Evolutionary conservation across 345 rosid genomes (phyloP).

Genomic region (Salix viminalis): DNA sequence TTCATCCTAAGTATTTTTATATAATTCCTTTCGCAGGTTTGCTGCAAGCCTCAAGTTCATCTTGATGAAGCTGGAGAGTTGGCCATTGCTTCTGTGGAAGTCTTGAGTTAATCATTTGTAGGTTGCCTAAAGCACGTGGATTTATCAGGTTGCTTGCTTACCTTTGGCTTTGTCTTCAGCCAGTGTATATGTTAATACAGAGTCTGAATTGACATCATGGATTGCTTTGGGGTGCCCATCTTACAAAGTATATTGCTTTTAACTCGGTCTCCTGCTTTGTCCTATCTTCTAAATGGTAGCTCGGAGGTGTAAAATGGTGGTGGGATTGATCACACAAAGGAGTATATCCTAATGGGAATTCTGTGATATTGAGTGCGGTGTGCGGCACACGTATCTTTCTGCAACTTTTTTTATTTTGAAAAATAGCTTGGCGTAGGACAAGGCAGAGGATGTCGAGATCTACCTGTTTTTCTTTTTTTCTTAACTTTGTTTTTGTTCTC

Average conservation of each 20-base stretch:
- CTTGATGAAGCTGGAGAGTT: slow-evolving; percentile 6
- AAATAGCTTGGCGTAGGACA: neutral
- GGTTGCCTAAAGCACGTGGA: slow-evolving; percentile 9
- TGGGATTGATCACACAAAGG: too few species aligned
- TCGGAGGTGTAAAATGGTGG: too few species aligned
- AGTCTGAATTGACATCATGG: neutral
- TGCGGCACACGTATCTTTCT: too few species aligned
- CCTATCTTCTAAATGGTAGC: too few species aligned
- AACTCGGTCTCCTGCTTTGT: neutral
- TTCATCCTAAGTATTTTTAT: neutral
- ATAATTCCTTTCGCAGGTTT: slow-evolving; percentile 1
- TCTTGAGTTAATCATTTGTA: slow-evolving; percentile 1
- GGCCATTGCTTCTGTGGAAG: slow-evolving; percentile 3
- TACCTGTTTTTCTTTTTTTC: neutral
- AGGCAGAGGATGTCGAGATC: neutral
- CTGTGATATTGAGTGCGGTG: too few species aligned
- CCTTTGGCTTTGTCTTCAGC: slow-evolving; percentile 4
- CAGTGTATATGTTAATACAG: slow-evolving; percentile 16
- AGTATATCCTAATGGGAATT: too few species aligned
- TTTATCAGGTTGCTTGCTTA: slow-evolving; percentile 9
- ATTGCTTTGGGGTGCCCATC: neutral
- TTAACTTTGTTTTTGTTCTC: too few species aligned
- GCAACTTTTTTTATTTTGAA: too few species aligned
- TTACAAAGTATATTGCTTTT: neutral
- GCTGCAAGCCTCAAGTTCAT: neutral